phyloP scores from a whole-genome alignment of 495 filamentous ascomycete species.

The Xylaria telfairii region DNA sequence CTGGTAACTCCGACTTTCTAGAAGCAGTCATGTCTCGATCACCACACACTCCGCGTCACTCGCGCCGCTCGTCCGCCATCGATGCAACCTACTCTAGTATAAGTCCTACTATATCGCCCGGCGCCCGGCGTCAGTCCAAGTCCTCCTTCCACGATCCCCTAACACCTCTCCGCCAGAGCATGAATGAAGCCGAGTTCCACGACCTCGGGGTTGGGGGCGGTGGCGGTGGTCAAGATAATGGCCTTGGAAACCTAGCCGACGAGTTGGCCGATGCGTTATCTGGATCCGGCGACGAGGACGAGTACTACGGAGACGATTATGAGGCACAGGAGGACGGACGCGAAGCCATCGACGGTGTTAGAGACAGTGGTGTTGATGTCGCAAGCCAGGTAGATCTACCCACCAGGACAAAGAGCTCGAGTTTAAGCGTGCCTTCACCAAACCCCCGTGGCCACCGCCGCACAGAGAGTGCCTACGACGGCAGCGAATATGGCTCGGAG shows the following conservation, averaged over 20 bases:
- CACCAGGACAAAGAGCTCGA: slow-evolving; percentile 38
- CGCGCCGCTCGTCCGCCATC: slow-evolving; percentile 67
- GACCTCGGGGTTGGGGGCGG: slow-evolving; percentile 46
- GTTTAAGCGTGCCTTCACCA: slow-evolving; percentile 46
- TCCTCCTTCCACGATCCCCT: slow-evolving; percentile 68
- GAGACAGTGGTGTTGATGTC: slow-evolving; percentile 55
- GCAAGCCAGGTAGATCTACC: slow-evolving; percentile 41
- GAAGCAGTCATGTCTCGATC: slow-evolving; percentile 58
- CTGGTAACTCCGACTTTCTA: background rate
- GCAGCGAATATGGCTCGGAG: slow-evolving; percentile 69
- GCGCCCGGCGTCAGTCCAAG: slow-evolving; percentile 58
- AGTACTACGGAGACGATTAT: slow-evolving; percentile 64
- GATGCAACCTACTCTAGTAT: slow-evolving; percentile 56
- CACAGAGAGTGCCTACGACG: slow-evolving; percentile 61
- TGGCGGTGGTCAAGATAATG: slow-evolving; percentile 54
- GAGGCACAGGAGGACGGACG: slow-evolving; percentile 35
- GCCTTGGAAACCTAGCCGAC: slow-evolving; percentile 83
- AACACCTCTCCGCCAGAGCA: slow-evolving; percentile 61
- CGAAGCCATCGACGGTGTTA: slow-evolving; percentile 34
- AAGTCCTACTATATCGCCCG: slow-evolving; percentile 48
- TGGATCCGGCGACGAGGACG: slow-evolving; percentile 60
- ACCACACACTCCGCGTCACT: slow-evolving; percentile 70
- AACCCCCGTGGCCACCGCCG: slow-evolving; percentile 52
- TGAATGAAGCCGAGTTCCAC: slow-evolving; percentile 54
- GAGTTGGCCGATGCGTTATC: slow-evolving; percentile 70